Base-by-base conservation (phyloP, 2,329 filamentous ascomycete species). In the Emergomyces africanus region DNA sequence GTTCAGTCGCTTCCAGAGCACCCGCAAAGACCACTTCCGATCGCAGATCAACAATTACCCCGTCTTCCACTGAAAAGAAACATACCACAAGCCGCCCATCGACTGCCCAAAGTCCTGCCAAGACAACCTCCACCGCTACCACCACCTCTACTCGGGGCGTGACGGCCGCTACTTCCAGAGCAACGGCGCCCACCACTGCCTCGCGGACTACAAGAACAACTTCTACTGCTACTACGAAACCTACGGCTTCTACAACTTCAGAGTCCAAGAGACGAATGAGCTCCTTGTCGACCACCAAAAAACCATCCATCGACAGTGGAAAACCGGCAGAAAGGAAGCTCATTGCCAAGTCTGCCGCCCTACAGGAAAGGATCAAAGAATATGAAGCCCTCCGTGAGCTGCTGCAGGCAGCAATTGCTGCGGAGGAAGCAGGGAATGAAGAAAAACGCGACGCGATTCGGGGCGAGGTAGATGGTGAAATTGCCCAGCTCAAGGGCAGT, bases 1-100 rank as follows among this genome's bases (percentile, higher is more conserved):
- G 74, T 4, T 72, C 69, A 14, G 62, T 72, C 0, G 66, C 70
- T 48, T 69, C 70, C 18, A 67, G 72, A 18, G 64, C 73, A 9
- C 68, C 73, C 5, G 60, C 71, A 12, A 64, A 64, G 2, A 65
- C 72, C 10, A 68, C 71, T 6, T 48, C 70, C 33, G 72, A 75
- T 56, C 70, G 74, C 25, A 70, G 72, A 60, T 69, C 70, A 28
- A 75, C 70, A 61, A 68, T 73, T 37, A 69, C 70, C 35, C 69
- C 71, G 25, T 69, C 74, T 5, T 61, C 70, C 5, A 60, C 68
- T 5, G 71, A 72, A 53, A 69, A 67, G 59, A 72, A 70, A 59
- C 59, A 69, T 44, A 57, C 68, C 3, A 64, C 66, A 41, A 61
- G 64, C 2, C 66, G 68, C 23, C 64, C 65, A 9, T 67, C 67